Evolutionary conservation across 148 eudicot species (phyloP).

Genomic region (Rhododendron ovatum): DNA sequence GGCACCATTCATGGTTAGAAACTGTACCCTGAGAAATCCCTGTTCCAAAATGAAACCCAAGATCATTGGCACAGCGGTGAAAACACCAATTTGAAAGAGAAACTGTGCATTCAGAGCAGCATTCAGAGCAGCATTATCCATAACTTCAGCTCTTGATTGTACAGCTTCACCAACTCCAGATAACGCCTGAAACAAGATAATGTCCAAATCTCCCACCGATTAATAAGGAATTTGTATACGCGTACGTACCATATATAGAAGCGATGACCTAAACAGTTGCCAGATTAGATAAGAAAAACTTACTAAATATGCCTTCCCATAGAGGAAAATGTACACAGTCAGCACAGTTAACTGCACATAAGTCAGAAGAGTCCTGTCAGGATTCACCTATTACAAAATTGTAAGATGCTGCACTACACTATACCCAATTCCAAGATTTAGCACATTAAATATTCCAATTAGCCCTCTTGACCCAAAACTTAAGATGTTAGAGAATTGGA

Average conservation of each 20-base stretch:
- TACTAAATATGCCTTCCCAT: slow-evolving; percentile 94
- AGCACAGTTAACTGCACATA: slow-evolving; percentile 93
- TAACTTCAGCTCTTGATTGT: slow-evolving; percentile 51
- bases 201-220: not conserved
- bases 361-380: slow-evolving; percentile 7
- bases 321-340: slow-evolving; percentile 84
- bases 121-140: slow-evolving; percentile 62
- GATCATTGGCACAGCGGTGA: slow-evolving; percentile 97
- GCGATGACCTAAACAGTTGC: not conserved
- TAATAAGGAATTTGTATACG: not conserved
- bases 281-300: slow-evolving; percentile 13
- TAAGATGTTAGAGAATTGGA: not conserved
- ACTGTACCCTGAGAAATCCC: slow-evolving; percentile 81
- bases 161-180: slow-evolving; percentile 88
- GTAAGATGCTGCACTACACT: not conserved
- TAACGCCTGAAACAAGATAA: slow-evolving; percentile 56
- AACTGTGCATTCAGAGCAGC: slow-evolving; percentile 96
- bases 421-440: not conserved
- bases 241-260: not conserved
- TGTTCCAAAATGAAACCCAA: slow-evolving; percentile 87
- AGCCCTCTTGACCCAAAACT: not conserved
- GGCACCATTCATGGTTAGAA: slow-evolving; percentile 1
- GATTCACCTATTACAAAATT: not conserved
- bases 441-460: not conserved
- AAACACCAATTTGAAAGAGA: slow-evolving; percentile 90